Base-by-base conservation (phyloP, 257 asterid genomes). In the Penstemon davidsonii region DNA sequence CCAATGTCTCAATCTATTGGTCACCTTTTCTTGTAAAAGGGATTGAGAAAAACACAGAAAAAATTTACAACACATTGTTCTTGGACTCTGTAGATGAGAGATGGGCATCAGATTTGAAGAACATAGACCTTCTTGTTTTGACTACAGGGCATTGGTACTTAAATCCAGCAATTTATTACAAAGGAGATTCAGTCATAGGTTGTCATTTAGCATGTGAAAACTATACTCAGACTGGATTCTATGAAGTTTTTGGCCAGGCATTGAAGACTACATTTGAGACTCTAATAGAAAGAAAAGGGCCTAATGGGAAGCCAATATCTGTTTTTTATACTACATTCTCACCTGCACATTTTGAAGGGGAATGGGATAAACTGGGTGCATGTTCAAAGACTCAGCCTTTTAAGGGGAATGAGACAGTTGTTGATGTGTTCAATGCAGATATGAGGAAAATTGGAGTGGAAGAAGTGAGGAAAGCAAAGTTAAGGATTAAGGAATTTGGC, bases 11-110 rank as follows among this genome's bases (percentile, higher is more conserved):
- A 0, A 76, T 81, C 4, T 89, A 89, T 39, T 92, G 96, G 98
- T 92, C 98, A 6, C 98, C 96, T 0, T 92, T 92, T 74, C 75
- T 92, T 1, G 96, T 86, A 0, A 78, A 81, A 56, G 96, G 96
- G 42, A 6, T 80, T 12, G 92, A 89, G 78, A 92, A 85, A 75
- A 64, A 66, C 1, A 13, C 38, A 0, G 77, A 73, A 11, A 60
- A 46, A 6, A 68, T 80, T 60, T 80, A 67, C 76, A 89, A 89
- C 53, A 72, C 76, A 0, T 13, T 85, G 55, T 72, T 67, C 60
- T 73, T 89, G 71, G 98, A 92, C 8, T 44, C 73, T 0, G 77
- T 78, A 4, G 87, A 89, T 67, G 94, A 87, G 64, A 73, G 19
- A 5, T 92, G 96, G 98, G 92, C 84, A 3, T 52, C 37, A 0